Evolutionary conservation across 2,329 filamentous ascomycete genomes (phyloP).

Genomic region (Fusarium torulosum): DNA sequence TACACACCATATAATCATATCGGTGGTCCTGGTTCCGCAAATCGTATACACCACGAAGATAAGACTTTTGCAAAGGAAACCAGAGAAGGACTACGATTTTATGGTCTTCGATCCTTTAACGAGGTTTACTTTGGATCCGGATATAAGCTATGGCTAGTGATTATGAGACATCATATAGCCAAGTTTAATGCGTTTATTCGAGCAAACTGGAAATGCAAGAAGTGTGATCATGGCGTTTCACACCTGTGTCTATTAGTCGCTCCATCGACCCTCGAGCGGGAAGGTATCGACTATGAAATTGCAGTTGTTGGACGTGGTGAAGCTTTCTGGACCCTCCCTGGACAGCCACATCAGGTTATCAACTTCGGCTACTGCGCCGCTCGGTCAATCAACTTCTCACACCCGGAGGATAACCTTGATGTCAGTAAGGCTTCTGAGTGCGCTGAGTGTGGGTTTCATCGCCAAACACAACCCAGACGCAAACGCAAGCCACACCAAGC

Average conservation of each 20-base stretch:
- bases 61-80: background rate
- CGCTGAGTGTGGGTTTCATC: background rate
- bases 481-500: background rate
- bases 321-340: background rate
- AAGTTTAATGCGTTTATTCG: background rate
- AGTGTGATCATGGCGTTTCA: background rate
- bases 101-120: background rate
- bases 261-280: background rate
- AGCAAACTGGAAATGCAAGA: background rate
- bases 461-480: too few species aligned
- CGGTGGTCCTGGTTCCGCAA: background rate
- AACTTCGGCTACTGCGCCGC: background rate
- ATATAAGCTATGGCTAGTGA: slow-evolving; percentile 1
- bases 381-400: background rate
- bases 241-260: background rate
- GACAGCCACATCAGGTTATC: background rate
- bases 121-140: slow-evolving; percentile 1
- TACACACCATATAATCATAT: background rate
- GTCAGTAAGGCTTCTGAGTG: background rate
- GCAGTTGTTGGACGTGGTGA: background rate
- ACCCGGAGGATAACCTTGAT: background rate
- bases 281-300: background rate
- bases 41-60: background rate
- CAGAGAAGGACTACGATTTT: background rate
- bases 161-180: background rate